These are phyloP conservation scores for Hemileia vastatrix DNA, from an alignment of 1,284 basidiomycete species.

Conservation along the genomic window DNA sequence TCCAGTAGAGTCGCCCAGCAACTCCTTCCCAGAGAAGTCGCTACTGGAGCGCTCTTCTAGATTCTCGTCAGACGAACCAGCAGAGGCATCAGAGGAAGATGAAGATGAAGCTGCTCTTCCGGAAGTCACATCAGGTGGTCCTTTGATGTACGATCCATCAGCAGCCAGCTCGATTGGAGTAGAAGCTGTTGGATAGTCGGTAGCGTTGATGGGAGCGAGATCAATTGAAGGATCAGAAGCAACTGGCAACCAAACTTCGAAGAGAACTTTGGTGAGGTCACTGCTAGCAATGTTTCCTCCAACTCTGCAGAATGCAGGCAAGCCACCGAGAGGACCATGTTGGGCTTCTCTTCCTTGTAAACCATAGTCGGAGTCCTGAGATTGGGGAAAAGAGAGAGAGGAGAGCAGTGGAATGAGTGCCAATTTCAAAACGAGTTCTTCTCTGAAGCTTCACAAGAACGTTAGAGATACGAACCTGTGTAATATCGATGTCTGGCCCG, in stretches of 20 bases:
- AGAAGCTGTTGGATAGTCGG: conserved; percentile 11
- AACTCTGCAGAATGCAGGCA: conserved; percentile 11
- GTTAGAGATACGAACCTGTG: not conserved
- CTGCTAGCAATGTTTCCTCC: conserved; percentile 5
- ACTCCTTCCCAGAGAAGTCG: not conserved
- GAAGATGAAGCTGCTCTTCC: not conserved
- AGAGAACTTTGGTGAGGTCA: not conserved
- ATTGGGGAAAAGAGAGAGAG: no score
- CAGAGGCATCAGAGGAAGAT: not conserved
- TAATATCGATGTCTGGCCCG: conserved; percentile 15
- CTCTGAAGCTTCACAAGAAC: no score
- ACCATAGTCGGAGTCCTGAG: no score
- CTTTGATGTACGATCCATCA: not conserved
- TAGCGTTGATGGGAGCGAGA: conserved; percentile 1
- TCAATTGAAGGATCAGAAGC: not conserved
- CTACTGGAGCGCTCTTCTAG: not conserved
- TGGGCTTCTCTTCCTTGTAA: not conserved
- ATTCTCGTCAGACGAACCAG: not conserved
- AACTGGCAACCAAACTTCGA: conserved; percentile 17
- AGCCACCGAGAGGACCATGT: conserved; percentile 6
- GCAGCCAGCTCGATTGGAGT: not conserved
- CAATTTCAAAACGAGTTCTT: no score
- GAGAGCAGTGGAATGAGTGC: no score
- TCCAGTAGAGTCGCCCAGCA: conserved; percentile 4
- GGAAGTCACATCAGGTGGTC: not conserved